phyloP scores from a whole-genome alignment of 495 filamentous ascomycete genomes.

The Neurospora pannonica region DNA sequence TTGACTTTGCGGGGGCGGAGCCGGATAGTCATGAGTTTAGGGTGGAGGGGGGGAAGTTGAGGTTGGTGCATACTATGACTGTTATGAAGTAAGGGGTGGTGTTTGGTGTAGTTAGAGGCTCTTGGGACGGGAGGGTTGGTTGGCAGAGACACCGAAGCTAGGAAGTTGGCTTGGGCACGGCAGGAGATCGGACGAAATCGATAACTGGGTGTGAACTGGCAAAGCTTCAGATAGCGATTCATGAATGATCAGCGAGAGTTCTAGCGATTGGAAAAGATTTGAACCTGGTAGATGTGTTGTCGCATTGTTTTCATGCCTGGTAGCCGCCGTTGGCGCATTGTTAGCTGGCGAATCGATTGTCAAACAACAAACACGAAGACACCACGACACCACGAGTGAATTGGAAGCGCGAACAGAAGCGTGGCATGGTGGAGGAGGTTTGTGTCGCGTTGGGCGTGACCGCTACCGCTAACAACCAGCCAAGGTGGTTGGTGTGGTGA shows the following conservation, averaged over 20 bases:
- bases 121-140: slow-evolving; percentile 1
- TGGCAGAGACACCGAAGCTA: neutral
- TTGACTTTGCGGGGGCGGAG: slow-evolving; percentile 22
- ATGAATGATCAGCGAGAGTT: neutral
- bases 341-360: too few species aligned
- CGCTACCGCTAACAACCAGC: neutral
- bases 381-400: neutral
- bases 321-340: neutral
- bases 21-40: slow-evolving; percentile 29
- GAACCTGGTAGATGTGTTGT: neutral
- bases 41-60: slow-evolving; percentile 18
- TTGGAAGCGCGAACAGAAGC: neutral
- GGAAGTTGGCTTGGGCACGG: neutral
- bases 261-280: neutral
- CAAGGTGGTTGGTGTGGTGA: neutral
- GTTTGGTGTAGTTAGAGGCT: slow-evolving; percentile 2
- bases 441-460: neutral
- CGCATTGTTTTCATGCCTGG: neutral
- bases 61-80: slow-evolving; percentile 11
- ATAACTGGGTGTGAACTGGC: neutral
- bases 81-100: neutral
- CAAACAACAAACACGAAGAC: neutral
- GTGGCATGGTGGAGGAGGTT: neutral
- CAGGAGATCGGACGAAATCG: neutral
- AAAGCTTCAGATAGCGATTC: neutral